Evolutionary conservation across 148 eudicot genomes (phyloP).

Genomic region (Silene latifolia): DNA sequence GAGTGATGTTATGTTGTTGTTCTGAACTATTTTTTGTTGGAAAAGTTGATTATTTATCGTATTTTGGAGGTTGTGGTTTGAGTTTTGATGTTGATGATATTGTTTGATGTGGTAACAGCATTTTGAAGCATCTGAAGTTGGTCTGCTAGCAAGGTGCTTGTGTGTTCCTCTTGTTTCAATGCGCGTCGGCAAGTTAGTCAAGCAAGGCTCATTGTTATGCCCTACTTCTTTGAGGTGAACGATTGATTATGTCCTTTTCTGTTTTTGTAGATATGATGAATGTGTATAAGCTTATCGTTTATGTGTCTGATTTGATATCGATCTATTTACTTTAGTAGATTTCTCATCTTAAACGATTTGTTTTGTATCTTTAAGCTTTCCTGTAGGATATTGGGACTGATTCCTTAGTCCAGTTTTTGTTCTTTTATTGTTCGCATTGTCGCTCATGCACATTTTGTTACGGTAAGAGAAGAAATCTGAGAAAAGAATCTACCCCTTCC

Average conservation of each 20-base stretch:
- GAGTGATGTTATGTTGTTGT: neutral
- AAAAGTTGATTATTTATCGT: neutral
- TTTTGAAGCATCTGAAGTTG: conserved; percentile 90
- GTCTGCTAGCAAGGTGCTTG: conserved; percentile 80
- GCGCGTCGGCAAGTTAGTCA: conserved; percentile 80
- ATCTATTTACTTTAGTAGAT: neutral
- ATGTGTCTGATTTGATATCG: neutral
- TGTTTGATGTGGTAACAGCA: conserved; percentile 39
- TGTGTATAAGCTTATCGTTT: neutral
- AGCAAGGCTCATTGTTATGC: conserved; percentile 64
- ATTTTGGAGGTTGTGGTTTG: neutral
- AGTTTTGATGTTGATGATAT: neutral
- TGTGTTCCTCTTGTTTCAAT: conserved; percentile 87
- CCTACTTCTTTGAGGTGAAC: conserved; percentile 69
- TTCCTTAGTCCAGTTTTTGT: too few relatives aligned
- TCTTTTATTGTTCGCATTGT: too few relatives aligned
- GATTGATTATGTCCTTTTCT: conserved; percentile 1
- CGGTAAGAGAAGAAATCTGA: neutral
- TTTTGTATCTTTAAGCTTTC: too few relatives aligned
- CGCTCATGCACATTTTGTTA: too few relatives aligned
- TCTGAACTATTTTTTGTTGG: neutral
- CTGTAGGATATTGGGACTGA: too few relatives aligned
- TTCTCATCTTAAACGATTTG: too few relatives aligned
- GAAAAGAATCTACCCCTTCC: neutral
- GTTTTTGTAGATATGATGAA: neutral